phyloP scores from a whole-genome alignment of 352 stramenopile genomes.

The Globisporangium echinulatum region DNA sequence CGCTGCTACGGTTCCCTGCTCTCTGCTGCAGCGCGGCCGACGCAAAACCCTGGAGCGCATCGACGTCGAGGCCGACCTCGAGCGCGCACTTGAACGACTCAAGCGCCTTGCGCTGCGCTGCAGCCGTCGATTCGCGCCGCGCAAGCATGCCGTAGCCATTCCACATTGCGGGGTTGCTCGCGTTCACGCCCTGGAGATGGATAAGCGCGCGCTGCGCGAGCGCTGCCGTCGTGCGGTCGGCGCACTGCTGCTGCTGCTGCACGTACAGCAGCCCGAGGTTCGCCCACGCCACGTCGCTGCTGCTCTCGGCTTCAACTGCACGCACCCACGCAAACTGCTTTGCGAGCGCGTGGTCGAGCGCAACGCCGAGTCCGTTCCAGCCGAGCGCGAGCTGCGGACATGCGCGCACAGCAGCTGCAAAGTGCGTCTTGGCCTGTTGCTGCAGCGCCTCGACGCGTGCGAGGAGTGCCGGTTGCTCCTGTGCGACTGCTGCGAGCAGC shows the following conservation, averaged over 20 bases:
- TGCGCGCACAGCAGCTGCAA: constrained; percentile 38
- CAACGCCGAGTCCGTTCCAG: constrained; percentile 77
- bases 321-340: constrained; percentile 82
- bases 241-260: constrained; percentile 20
- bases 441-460: constrained; percentile 18
- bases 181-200: constrained; percentile 76
- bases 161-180: constrained; percentile 82
- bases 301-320: constrained; percentile 44
- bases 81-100: constrained; percentile 78
- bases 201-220: constrained; percentile 74
- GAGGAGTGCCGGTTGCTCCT: constrained; percentile 4
- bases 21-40: constrained; percentile 17
- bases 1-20: constrained; percentile 16
- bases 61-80: constrained; percentile 61
- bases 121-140: constrained; percentile 26
- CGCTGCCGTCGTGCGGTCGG: constrained; percentile 18
- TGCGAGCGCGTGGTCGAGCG: constrained; percentile 45
- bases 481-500: background rate
- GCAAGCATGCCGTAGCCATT: constrained; percentile 80
- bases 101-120: constrained; percentile 42
- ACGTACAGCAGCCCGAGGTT: constrained; percentile 85
- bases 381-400: constrained; percentile 43
- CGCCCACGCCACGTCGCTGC: constrained; percentile 64
- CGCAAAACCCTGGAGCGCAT: constrained; percentile 63
- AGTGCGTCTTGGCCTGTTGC: constrained; percentile 26